Evolutionary conservation across 495 filamentous ascomycete species (phyloP), one percentile per base, ranked within the genome.

Genomic region (Penicillium psychrofluorescens): DNA sequence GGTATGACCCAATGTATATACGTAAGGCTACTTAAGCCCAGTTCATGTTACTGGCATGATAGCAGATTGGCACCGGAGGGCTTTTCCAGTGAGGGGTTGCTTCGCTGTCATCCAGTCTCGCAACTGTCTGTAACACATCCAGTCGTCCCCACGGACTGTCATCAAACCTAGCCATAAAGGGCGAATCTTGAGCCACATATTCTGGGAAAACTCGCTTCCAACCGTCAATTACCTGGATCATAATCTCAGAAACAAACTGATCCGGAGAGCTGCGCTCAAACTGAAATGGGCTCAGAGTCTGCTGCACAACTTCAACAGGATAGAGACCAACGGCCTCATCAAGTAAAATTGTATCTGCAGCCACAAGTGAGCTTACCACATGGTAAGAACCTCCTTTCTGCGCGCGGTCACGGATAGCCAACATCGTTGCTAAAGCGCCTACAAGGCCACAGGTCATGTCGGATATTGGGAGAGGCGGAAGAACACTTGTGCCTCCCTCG

Each of bases 381-480:
- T 50, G 56, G 30, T 62, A 62, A 1, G 58, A 61, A 14, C 62
- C 59, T n/a, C 62, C 54, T 6, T 55, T 41, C 12, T 36, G 35
- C 8, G 59, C 53, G 5, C 62, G 51, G n/a, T 60, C 56, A 1
- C 56, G 38, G 15, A 62, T 14, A 6, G 54, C 79, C 15, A 71
- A 53, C 48, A 83, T 63, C 0, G 77, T 76, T 11, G 70, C 76
- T 32, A 80, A 56, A 8, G 71, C 70, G 10, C 79, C 79, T 38
- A 81, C 64, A 39, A 72, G 56, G 2, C 68, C 84, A 12, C 82
- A 83, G 11, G 75, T 76, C 64, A 87, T 86, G 56, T 86, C 83
- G 15, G 77, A 83, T 60, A 84, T 80, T 11, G 83, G 84, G 46
- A 86, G 81, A 0, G 80, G 80, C 34, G 82, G 83, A 1, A 86